Base-by-base conservation (phyloP, 768 basidiomycete genomes). In the Cystoderma amianthinum region DNA sequence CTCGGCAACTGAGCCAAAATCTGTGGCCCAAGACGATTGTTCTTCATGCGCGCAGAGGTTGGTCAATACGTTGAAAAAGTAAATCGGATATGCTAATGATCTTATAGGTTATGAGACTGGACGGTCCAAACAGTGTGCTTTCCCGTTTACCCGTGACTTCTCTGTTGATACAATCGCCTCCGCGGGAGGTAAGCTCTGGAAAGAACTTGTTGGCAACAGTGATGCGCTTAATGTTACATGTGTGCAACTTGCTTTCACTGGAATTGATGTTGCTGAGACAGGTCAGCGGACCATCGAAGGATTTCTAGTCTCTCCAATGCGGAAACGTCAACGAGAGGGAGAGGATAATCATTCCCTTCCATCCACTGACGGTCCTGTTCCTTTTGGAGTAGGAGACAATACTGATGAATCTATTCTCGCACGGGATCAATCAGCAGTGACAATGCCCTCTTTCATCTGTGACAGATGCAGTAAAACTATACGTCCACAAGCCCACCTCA, bases 21-120 rank as follows among this genome's bases (percentile, higher is more conserved):
- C 52, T 90, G 5, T 95, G 95, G 96, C 96, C 96, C 0, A 98
- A 90, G 61, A 86, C 87, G 0, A 68, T 99, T 34, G 90, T 85
- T 13, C 62, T 99, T 22, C 79, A 83, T 48, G 74, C 80, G 20
- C 71, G 86, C 20, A 81, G 83, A 69, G 84, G 91, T 76, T 41
- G 7, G 37, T 12, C 30, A 7, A 28, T 32, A 13, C n/a, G n/a
- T n/a, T 21, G 6, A 18, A 16, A 10, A 36, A 34, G 10, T 34
- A 13, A 19, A 17, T 5, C 13, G 24, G 19, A 18, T 22, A 38
- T 48, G 21, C 35, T 39, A 47, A 17, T 40, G 5, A 34, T 37
- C 44, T 34, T 41, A 11, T 42, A 87, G 90, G 80, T 19, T 80
- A 80, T 33, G 79, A 84, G 38, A 48, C 72, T 2, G 71, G 72